A percentile compares a stretch with the other conserved stretches of the same genome.
Conservation (phyloP, 371 early-diverging fungal genomes). For the Modicella reniformis region DNA sequence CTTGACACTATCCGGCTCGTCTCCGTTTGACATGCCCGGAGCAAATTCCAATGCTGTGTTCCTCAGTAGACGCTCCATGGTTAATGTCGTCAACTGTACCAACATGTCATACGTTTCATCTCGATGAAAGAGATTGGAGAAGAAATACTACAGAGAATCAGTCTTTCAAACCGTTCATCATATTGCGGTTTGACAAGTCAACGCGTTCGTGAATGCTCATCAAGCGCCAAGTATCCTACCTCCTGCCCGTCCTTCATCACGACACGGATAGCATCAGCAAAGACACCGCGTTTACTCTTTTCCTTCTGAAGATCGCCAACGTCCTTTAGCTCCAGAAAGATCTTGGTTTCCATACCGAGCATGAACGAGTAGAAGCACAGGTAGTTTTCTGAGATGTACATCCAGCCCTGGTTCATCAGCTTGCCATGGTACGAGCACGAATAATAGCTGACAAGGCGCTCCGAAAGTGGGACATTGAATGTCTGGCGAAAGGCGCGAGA, state of each 20-base stretch:
- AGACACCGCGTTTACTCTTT: slow-evolving; percentile 87
- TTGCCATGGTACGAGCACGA: slow-evolving; percentile 89
- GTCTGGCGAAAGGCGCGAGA: slow-evolving; percentile 91
- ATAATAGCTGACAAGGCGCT: slow-evolving; percentile 93
- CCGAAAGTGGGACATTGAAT: slow-evolving; percentile 83
- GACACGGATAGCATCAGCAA: slow-evolving; percentile 88
- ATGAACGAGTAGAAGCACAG: slow-evolving; percentile 94
- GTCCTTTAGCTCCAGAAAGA: slow-evolving; percentile 89
- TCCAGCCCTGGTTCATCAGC: slow-evolving; percentile 95
- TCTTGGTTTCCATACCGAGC: slow-evolving; percentile 91
- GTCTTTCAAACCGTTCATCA: background rate
- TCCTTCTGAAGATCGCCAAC: slow-evolving; percentile 88
- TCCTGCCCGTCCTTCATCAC: slow-evolving; percentile 81
- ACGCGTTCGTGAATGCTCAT: background rate
- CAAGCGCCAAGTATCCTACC: slow-evolving; percentile 59
- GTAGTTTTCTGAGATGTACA: slow-evolving; percentile 93
- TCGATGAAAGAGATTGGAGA: slow-evolving; percentile 93
- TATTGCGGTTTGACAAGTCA: background rate
- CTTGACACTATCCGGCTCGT: slow-evolving; percentile 36
- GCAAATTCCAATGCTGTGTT: slow-evolving; percentile 79
- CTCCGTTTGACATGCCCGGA: slow-evolving; percentile 62
- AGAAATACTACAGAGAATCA: slow-evolving; percentile 71
- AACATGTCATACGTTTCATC: slow-evolving; percentile 94
- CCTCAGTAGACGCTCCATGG: slow-evolving; percentile 89
- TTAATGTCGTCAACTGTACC: slow-evolving; percentile 86